These are phyloP conservation scores for Piloderma croceum DNA, from an alignment of 768 basidiomycete genomes.

Conservation along the genomic window DNA sequence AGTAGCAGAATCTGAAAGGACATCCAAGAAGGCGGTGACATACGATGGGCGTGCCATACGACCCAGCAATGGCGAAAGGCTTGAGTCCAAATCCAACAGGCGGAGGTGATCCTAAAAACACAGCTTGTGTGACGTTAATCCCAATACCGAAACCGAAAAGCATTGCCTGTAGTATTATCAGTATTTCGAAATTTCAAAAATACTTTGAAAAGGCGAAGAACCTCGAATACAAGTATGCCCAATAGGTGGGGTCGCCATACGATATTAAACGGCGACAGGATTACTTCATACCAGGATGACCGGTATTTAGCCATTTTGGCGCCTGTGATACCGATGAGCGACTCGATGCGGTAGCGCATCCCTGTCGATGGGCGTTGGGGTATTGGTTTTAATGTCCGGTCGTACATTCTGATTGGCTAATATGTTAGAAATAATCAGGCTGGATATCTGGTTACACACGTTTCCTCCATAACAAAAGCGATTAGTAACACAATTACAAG, in stretches of 20 bases:
- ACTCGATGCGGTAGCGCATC: constrained; percentile 49
- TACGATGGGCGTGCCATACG: constrained; percentile 53
- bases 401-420: constrained; percentile 43
- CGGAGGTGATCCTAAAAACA: constrained; percentile 53
- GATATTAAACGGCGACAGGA: constrained; percentile 44
- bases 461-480: constrained; percentile 58
- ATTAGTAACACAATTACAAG: constrained; percentile 53
- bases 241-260: constrained; percentile 61
- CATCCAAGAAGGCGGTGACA: constrained; percentile 10
- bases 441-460: constrained; percentile 33
- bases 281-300: constrained; percentile 41
- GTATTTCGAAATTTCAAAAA: background rate
- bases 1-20: background rate
- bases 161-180: constrained; percentile 31
- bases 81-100: constrained; percentile 48
- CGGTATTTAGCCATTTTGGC: constrained; percentile 51
- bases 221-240: constrained; percentile 49
- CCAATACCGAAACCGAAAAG: constrained; percentile 64
- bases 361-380: constrained; percentile 37
- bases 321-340: constrained; percentile 59
- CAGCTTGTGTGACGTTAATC: constrained; percentile 63
- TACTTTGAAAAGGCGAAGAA: constrained; percentile 12
- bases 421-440: background rate
- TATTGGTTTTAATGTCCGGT: constrained; percentile 50
- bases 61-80: constrained; percentile 45